Conservation (phyloP, 2,329 filamentous ascomycete species). For the Penicillium palitans region DNA sequence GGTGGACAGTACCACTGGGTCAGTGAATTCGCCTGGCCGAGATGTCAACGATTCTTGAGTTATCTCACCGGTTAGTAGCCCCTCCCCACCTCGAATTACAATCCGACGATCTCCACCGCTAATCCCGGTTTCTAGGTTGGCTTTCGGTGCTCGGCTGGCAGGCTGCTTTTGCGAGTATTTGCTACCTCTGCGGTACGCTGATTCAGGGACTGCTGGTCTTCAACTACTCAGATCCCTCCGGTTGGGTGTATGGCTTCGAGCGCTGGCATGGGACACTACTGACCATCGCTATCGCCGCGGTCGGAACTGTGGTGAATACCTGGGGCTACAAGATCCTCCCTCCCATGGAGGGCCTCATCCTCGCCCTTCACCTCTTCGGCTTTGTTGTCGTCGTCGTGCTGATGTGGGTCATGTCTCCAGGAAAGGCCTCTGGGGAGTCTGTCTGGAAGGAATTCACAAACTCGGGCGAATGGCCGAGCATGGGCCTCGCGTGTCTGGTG, state of each 20-base stretch:
- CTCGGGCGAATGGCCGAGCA: slow-evolving; percentile 38
- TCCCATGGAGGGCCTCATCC: slow-evolving; percentile 52
- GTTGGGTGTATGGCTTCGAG: slow-evolving; percentile 23
- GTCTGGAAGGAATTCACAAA: slow-evolving; percentile 44
- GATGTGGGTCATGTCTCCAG: slow-evolving; percentile 34
- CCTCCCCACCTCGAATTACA: too few relatives aligned
- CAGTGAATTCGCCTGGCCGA: slow-evolving; percentile 39
- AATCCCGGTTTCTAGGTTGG: slow-evolving; percentile 30
- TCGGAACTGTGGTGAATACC: slow-evolving; percentile 54
- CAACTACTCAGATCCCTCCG: slow-evolving; percentile 28
- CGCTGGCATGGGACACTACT: slow-evolving; percentile 49
- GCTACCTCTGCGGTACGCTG: slow-evolving; percentile 36
- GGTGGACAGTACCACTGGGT: slow-evolving; percentile 46
- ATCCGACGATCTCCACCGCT: not conserved
- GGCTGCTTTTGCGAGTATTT: slow-evolving; percentile 36
- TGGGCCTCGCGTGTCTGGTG: slow-evolving; percentile 42
- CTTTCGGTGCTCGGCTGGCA: slow-evolving; percentile 42
- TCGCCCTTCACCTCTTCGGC: slow-evolving; percentile 51
- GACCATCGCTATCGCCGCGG: slow-evolving; percentile 49
- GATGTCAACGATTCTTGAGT: slow-evolving; percentile 37
- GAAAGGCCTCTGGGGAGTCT: slow-evolving; percentile 21
- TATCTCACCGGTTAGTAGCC: slow-evolving; percentile 35
- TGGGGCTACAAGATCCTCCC: slow-evolving; percentile 49
- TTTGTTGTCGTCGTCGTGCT: slow-evolving; percentile 47
- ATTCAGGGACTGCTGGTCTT: slow-evolving; percentile 40